Percentiles rank a stretch among this genome's conserved stretches.
phyloP scores from a whole-genome alignment of 257 asterid species.

The Solanum pennellii region DNA sequence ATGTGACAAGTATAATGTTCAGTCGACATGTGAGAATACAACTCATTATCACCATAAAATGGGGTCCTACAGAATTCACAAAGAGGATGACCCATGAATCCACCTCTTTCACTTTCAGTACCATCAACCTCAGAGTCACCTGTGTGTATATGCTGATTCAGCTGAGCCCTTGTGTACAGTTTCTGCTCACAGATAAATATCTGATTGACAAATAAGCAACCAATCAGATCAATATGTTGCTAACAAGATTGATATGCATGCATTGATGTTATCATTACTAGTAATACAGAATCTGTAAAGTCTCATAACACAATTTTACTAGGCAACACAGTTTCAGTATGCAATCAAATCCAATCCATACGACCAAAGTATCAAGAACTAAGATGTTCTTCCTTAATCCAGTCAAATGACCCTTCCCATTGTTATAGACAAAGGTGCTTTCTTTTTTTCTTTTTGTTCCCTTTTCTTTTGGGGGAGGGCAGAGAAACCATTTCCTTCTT shows the following conservation, averaged over 20 bases:
- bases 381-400: background rate
- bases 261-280: background rate
- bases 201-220: constrained; percentile 24
- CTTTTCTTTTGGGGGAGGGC: background rate
- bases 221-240: constrained; percentile 6
- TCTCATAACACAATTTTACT: background rate
- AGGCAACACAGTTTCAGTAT: background rate
- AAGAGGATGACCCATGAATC: constrained; percentile 84
- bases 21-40: constrained; percentile 83
- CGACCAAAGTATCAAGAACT: background rate
- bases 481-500: background rate
- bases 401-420: background rate
- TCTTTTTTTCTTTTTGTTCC: background rate
- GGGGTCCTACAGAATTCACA: constrained; percentile 87
- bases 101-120: constrained; percentile 95
- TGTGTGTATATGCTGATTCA: constrained; percentile 61
- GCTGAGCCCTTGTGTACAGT: constrained; percentile 73
- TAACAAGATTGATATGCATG: background rate
- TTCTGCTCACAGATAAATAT: constrained; percentile 94
- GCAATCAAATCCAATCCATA: background rate
- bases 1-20: constrained; percentile 95
- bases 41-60: constrained; percentile 91
- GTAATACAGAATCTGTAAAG: background rate
- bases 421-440: background rate
- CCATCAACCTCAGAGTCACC: constrained; percentile 99